Percentiles rank a stretch among this genome's conserved stretches.
Conservation (phyloP, 129 eudicot species). For the Chrysanthemum seticuspe region DNA sequence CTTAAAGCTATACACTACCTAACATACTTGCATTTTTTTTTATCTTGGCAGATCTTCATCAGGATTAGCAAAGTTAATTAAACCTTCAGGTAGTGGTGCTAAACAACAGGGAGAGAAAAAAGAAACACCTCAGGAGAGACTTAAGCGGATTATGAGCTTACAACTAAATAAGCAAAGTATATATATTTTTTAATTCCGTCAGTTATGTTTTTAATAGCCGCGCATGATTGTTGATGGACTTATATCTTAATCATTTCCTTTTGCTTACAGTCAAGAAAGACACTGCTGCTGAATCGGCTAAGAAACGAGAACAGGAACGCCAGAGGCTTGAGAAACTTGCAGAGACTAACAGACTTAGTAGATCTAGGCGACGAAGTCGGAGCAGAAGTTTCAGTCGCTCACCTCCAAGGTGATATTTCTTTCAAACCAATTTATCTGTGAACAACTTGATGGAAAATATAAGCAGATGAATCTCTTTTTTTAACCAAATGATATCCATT, state of each 20-base stretch:
- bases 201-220: not conserved
- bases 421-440: not conserved
- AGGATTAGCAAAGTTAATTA: constrained; percentile 79
- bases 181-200: not conserved
- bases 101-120: constrained; percentile 85
- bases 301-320: constrained; percentile 88
- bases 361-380: constrained; percentile 63
- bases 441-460: not conserved
- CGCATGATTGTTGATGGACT: no score
- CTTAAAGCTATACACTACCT: not conserved
- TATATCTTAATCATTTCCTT: not conserved
- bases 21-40: constrained; percentile 10
- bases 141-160: constrained; percentile 94
- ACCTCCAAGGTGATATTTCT: constrained; percentile 60
- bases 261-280: constrained; percentile 76
- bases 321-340: constrained; percentile 91
- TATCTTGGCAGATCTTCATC: constrained; percentile 65
- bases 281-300: constrained; percentile 88
- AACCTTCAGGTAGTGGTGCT: constrained; percentile 66
- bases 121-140: constrained; percentile 98
- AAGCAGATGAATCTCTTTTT: not conserved
- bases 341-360: constrained; percentile 69
- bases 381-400: constrained; percentile 90
- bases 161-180: constrained; percentile 93
- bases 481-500: not conserved